phyloP scores from a whole-genome alignment of 352 stramenopile genomes.

The Pythium oligandrum region DNA sequence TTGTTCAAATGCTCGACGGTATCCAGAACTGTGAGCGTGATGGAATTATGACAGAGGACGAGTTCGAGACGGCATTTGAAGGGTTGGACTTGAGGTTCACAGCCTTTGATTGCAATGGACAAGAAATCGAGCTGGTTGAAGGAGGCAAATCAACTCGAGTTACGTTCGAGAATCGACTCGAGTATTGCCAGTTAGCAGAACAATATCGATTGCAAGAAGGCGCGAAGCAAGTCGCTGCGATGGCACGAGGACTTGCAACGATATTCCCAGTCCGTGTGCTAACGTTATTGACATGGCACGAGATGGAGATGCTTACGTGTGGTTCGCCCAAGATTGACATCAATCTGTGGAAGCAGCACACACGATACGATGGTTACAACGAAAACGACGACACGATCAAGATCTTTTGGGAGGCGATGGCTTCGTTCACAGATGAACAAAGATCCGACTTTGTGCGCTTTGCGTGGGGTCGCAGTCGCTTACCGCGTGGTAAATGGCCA shows the following conservation, averaged over 20 bases:
- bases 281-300: constrained; percentile 85
- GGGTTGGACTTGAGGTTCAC: constrained; percentile 78
- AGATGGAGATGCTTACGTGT: constrained; percentile 90
- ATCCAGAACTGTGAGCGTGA: constrained; percentile 82
- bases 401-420: constrained; percentile 89
- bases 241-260: constrained; percentile 76
- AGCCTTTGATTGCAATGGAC: constrained; percentile 78
- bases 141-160: constrained; percentile 64
- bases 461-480: constrained; percentile 89
- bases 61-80: constrained; percentile 76
- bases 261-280: constrained; percentile 86
- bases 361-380: constrained; percentile 86
- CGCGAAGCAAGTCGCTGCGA: constrained; percentile 60
- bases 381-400: constrained; percentile 77
- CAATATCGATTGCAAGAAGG: constrained; percentile 78
- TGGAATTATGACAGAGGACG: constrained; percentile 69
- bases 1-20: constrained; percentile 86
- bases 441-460: constrained; percentile 91
- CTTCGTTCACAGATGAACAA: constrained; percentile 85
- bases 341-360: constrained; percentile 79
- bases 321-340: constrained; percentile 90
- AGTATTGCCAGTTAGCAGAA: constrained; percentile 81
- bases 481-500: constrained; percentile 86
- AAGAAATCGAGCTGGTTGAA: constrained; percentile 77
- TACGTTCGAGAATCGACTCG: constrained; percentile 78